Evolutionary conservation across 331 rosid species (phyloP).

Genomic region (Saraca asoca): DNA sequence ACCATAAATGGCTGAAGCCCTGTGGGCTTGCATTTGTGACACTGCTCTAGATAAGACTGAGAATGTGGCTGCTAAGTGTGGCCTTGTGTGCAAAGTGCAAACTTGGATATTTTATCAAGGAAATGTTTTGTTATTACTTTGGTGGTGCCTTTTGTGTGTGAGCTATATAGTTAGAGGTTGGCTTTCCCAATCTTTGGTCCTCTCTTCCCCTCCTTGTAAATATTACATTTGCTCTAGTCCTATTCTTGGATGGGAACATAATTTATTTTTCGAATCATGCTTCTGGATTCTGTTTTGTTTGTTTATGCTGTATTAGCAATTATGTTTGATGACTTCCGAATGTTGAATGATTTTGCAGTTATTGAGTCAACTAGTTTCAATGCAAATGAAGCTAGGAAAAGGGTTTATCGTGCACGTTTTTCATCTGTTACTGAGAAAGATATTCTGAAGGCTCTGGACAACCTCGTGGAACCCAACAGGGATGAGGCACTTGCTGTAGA

Average conservation of each 20-base stretch:
- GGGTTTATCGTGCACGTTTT: constrained; percentile 82
- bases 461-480: constrained; percentile 79
- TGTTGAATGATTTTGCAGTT: constrained; percentile 57
- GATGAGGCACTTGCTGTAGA: constrained; percentile 91
- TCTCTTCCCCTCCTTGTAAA: constrained; percentile 12
- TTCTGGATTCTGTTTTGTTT: constrained; percentile 4
- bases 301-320: constrained; percentile 18
- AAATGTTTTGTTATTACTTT: constrained; percentile 12
- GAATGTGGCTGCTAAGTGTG: too few relatives aligned
- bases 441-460: constrained; percentile 80
- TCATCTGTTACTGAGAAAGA: constrained; percentile 93
- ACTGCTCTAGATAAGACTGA: too few relatives aligned
- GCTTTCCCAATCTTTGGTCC: constrained; percentile 24
- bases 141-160: constrained; percentile 23
- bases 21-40: too few relatives aligned
- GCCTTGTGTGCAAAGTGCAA: too few relatives aligned
- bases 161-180: constrained; percentile 12
- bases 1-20: too few relatives aligned
- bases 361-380: constrained; percentile 74
- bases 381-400: constrained; percentile 50
- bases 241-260: not conserved
- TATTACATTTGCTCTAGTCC: not conserved
- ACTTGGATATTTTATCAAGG: too few relatives aligned
- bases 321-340: constrained; percentile 23
- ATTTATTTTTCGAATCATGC: not conserved